A percentile compares a stretch with the other conserved stretches of the same genome.
phyloP scores from a whole-genome alignment of 2,329 filamentous ascomycete species.

The Cadophora sp. region DNA sequence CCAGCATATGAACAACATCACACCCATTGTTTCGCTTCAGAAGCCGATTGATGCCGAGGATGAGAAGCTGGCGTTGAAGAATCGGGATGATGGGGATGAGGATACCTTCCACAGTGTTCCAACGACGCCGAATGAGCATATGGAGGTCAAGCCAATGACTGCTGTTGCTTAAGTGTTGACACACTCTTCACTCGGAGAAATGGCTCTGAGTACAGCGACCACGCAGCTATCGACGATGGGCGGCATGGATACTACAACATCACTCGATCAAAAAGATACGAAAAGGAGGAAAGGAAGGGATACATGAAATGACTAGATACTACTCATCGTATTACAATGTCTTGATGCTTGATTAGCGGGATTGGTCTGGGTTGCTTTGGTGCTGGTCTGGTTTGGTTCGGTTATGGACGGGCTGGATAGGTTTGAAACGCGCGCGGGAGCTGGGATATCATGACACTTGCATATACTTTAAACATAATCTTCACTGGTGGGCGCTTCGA shows the following conservation, averaged over 20 bases:
- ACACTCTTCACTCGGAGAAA: not conserved
- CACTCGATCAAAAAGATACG: not conserved
- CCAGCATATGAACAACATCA: constrained; percentile 3
- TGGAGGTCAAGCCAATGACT: constrained; percentile 11
- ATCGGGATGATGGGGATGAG: constrained; percentile 20
- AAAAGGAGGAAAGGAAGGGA: not conserved
- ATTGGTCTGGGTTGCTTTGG: not conserved
- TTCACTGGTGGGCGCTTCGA: not conserved
- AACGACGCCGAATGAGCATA: constrained; percentile 28
- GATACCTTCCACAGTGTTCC: constrained; percentile 35
- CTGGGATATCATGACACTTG: constrained; percentile 9
- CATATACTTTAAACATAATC: constrained; percentile 28
- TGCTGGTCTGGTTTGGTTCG: not conserved
- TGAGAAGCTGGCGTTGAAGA: constrained; percentile 9
- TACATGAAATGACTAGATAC: constrained; percentile 16
- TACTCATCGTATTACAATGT: not conserved
- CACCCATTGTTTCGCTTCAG: not conserved
- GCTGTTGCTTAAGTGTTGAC: constrained; percentile 2
- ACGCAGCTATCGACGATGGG: not conserved
- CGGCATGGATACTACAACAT: not conserved
- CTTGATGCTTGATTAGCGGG: constrained; percentile 2
- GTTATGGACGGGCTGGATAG: not conserved
- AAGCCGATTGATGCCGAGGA: not conserved
- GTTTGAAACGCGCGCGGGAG: not conserved
- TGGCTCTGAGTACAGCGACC: not conserved